Evolutionary conservation across 2,329 filamentous ascomycete species (phyloP).

Genomic region (Aspergillus calidoustus): DNA sequence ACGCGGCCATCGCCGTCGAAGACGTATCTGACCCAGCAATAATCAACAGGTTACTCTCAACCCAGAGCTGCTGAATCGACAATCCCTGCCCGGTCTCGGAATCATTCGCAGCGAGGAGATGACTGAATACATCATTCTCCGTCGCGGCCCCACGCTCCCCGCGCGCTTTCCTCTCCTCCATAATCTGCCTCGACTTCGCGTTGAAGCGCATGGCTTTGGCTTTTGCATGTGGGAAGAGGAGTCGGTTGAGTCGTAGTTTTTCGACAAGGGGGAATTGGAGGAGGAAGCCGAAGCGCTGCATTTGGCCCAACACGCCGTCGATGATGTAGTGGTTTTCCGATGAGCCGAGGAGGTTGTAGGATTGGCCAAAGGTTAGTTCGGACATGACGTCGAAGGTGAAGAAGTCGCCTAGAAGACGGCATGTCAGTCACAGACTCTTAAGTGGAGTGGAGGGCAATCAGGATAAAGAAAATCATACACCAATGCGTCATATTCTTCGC

Average conservation of each 20-base stretch:
- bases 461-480: not conserved
- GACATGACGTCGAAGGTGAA: conserved; percentile 4
- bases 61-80: not conserved
- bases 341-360: not conserved
- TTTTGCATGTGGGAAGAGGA: not conserved
- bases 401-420: not conserved
- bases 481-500: not conserved
- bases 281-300: not conserved
- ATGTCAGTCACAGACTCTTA: not conserved
- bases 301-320: not conserved
- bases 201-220: not conserved
- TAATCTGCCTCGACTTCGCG: not conserved
- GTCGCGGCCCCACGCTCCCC: too few relatives aligned
- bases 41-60: not conserved
- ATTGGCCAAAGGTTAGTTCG: not conserved
- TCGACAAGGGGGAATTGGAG: not conserved
- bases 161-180: not conserved
- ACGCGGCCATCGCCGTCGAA: not conserved
- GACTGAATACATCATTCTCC: not conserved
- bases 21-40: not conserved
- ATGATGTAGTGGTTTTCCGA: not conserved
- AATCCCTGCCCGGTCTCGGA: not conserved
- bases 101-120: not conserved
- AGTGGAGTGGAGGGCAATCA: not conserved
- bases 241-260: not conserved